A percentile compares a stretch with the other conserved stretches of the same genome.
Evolutionary conservation across 2,329 filamentous ascomycete species (phyloP).

Genomic region (Elsinoe necatrix): DNA sequence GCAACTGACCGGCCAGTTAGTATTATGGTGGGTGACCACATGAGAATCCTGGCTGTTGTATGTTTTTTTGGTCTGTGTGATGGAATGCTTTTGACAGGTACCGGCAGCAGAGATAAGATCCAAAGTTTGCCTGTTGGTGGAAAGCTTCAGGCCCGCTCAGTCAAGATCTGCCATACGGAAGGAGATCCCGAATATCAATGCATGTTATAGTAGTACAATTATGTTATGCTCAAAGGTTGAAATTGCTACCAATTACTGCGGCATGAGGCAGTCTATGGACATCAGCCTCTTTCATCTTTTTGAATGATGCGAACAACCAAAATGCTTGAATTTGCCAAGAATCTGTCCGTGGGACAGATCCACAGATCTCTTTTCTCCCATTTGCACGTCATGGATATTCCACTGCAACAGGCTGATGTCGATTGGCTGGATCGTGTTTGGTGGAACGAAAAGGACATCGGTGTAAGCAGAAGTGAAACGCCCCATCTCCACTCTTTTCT

Average conservation of each 20-base stretch:
- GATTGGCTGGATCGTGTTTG: background rate
- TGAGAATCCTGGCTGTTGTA: background rate
- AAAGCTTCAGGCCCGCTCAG: too few species aligned
- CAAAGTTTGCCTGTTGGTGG: too few species aligned
- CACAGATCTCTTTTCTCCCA: background rate
- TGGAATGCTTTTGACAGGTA: background rate
- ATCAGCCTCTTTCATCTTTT: background rate
- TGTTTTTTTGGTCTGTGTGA: background rate
- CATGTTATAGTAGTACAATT: too few species aligned
- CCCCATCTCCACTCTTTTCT: background rate
- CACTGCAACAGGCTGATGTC: background rate
- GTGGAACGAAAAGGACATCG: background rate
- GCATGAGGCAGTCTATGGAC: background rate
- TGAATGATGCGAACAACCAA: background rate
- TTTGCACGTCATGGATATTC: background rate
- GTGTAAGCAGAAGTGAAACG: conserved; percentile 3
- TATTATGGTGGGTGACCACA: background rate
- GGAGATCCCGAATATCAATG: too few species aligned
- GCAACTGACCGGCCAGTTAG: background rate
- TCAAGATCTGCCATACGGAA: too few species aligned
- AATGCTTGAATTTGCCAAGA: background rate
- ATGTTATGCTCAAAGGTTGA: too few species aligned
- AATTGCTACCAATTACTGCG: too few species aligned
- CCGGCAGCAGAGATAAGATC: too few species aligned
- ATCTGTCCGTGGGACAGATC: background rate